A percentile compares a stretch with the other conserved stretches of the same genome.
Evolutionary conservation across 345 rosid genomes (phyloP).

Genomic region (Lepidium aucheri): DNA sequence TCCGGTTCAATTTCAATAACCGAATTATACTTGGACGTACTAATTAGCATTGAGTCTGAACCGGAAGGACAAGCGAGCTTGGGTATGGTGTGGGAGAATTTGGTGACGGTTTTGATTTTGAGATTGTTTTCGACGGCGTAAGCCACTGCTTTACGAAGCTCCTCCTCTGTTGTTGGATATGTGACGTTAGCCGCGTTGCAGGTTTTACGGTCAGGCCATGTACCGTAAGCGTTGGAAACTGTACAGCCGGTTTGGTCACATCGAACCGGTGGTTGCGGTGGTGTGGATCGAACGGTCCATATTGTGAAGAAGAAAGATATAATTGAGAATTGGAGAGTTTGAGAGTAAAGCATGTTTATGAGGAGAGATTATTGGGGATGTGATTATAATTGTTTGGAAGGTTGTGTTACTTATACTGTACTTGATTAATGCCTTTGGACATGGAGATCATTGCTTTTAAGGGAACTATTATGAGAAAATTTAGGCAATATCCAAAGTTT

Average conservation of each 20-base stretch:
- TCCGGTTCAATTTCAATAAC: constrained; percentile 41
- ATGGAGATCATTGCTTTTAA: constrained; percentile 6
- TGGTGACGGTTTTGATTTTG: constrained; percentile 62
- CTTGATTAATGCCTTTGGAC: not conserved
- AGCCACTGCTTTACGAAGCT: constrained; percentile 53
- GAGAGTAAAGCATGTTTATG: constrained; percentile 6
- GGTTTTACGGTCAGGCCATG: constrained; percentile 62
- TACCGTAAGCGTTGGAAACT: constrained; percentile 62
- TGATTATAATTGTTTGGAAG: not conserved
- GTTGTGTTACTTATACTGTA: not conserved
- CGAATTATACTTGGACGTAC: constrained; percentile 48
- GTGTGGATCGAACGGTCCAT: constrained; percentile 33
- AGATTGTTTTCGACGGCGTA: constrained; percentile 41
- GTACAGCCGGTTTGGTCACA: constrained; percentile 53
- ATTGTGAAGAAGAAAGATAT: not conserved
- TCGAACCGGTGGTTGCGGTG: constrained; percentile 46
- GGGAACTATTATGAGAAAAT: no score
- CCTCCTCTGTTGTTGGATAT: constrained; percentile 68
- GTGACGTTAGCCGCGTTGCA: constrained; percentile 42
- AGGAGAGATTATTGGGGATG: not conserved
- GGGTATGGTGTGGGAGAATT: constrained; percentile 72
- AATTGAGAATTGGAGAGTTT: not conserved
- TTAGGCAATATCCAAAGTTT: no score
- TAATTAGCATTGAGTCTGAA: constrained; percentile 46
- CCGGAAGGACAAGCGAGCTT: constrained; percentile 72